A percentile compares a stretch with the other conserved stretches of the same genome.
Conservation (phyloP, 1,139 yeast species). For the Hansenula anomala region DNA sequence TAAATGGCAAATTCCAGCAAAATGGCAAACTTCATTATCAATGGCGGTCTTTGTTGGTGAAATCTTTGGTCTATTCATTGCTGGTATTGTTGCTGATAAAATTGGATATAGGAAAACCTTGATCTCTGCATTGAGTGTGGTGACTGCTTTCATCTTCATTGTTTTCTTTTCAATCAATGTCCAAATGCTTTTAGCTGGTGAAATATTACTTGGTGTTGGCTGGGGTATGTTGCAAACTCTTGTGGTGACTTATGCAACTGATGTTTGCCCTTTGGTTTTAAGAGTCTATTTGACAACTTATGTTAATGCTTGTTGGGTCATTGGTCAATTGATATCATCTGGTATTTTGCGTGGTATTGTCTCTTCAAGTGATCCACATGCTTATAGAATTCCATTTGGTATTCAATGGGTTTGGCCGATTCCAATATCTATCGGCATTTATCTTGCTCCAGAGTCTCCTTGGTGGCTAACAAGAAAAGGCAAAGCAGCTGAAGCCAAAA, state of each 20-base stretch:
- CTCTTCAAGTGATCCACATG: slow-evolving; percentile 21
- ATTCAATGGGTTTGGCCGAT: slow-evolving; percentile 2
- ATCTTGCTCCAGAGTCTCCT: slow-evolving; percentile 1
- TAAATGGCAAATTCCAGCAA: slow-evolving; percentile 6
- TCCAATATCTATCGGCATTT: slow-evolving; percentile 8
- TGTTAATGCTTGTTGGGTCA: slow-evolving; percentile 18
- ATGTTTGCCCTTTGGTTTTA: slow-evolving; percentile 23
- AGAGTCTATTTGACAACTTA: slow-evolving; percentile 23
- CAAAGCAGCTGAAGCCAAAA: slow-evolving; percentile 5
- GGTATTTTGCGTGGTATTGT: slow-evolving; percentile 9
- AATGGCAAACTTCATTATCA: slow-evolving; percentile 26
- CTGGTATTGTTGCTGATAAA: slow-evolving; percentile 49
- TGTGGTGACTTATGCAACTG: slow-evolving; percentile 21
- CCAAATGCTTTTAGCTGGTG: slow-evolving; percentile 24
- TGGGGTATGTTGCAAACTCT: slow-evolving; percentile 19
- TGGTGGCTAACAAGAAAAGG: not conserved
- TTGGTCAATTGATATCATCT: slow-evolving; percentile 23
- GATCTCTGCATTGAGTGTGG: slow-evolving; percentile 28
- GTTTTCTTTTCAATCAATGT: slow-evolving; percentile 21
- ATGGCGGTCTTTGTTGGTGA: slow-evolving; percentile 24
- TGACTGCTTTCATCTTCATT: slow-evolving; percentile 12
- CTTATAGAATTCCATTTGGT: slow-evolving; percentile 16
- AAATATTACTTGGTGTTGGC: slow-evolving; percentile 19
- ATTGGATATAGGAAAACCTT: slow-evolving; percentile 50
- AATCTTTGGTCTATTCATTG: slow-evolving; percentile 44